phyloP scores from a whole-genome alignment of 495 filamentous ascomycete species.

The Xylaria acuta region DNA sequence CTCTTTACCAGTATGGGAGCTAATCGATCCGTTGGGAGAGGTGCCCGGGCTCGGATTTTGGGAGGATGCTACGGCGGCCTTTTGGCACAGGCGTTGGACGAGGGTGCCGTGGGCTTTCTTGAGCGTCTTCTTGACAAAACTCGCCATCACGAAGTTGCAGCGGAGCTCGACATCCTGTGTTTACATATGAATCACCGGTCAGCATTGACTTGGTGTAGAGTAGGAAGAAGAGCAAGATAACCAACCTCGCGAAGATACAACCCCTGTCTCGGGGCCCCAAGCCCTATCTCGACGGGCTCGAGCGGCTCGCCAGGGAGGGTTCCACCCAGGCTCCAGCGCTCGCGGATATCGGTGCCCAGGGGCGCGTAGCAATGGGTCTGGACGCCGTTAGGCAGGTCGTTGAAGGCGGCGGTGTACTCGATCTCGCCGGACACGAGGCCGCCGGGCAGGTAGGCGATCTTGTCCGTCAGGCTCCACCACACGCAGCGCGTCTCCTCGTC shows the following conservation, averaged over 20 bases:
- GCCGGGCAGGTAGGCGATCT: slow-evolving; percentile 74
- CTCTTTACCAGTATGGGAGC: slow-evolving; percentile 13
- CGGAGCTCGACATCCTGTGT: slow-evolving; percentile 70
- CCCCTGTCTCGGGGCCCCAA: slow-evolving; percentile 65
- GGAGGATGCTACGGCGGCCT: slow-evolving; percentile 34
- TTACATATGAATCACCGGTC: not conserved
- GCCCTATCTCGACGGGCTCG: slow-evolving; percentile 64
- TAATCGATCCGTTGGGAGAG: not conserved
- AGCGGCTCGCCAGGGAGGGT: slow-evolving; percentile 67
- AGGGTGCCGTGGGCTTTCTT: slow-evolving; percentile 72
- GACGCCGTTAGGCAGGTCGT: slow-evolving; percentile 69
- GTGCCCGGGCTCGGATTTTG: slow-evolving; percentile 2
- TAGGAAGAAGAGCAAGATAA: not conserved
- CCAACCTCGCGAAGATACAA: slow-evolving; percentile 70
- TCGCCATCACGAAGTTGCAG: slow-evolving; percentile 74
- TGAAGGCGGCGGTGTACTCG: slow-evolving; percentile 76
- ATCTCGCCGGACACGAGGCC: slow-evolving; percentile 67
- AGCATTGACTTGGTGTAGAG: slow-evolving; percentile 9
- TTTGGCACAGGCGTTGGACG: slow-evolving; percentile 68
- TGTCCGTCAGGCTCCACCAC: slow-evolving; percentile 78
- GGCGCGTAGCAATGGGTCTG: slow-evolving; percentile 78
- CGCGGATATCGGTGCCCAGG: slow-evolving; percentile 69
- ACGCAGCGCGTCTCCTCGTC: slow-evolving; percentile 70
- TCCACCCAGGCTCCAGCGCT: slow-evolving; percentile 70
- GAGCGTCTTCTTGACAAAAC: slow-evolving; percentile 77